phyloP scores from a whole-genome alignment of 2,329 filamentous ascomycete species.

The Fusarium globosum region DNA sequence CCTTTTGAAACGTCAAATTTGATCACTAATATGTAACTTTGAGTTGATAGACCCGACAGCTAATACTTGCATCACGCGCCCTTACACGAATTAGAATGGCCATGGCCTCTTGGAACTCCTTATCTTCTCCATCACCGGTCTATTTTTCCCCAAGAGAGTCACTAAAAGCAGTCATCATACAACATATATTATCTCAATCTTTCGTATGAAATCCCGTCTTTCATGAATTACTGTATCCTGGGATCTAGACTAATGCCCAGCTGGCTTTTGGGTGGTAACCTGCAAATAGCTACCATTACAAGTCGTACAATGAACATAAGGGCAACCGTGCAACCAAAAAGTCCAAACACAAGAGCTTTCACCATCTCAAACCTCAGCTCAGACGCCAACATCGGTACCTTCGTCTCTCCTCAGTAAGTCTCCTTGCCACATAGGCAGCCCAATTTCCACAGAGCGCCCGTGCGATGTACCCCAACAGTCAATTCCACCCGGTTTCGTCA shows the following conservation, averaged over 20 bases:
- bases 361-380: not conserved
- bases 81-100: not conserved
- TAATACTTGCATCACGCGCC: not conserved
- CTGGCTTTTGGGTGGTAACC: too few relatives aligned
- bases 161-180: fast-evolving
- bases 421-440: fast-evolving
- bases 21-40: fast-evolving
- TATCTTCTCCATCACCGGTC: fast-evolving
- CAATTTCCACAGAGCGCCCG: not conserved
- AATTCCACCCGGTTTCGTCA: fast-evolving
- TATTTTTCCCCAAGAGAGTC: fast-evolving
- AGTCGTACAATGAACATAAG: not conserved
- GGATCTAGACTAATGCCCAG: not conserved
- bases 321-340: fast-evolving
- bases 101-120: not conserved
- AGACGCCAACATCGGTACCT: too few relatives aligned
- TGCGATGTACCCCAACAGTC: not conserved
- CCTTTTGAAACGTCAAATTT: too few relatives aligned
- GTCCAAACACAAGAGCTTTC: too few relatives aligned
- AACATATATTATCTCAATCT: not conserved
- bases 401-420: fast-evolving
- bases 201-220: fast-evolving
- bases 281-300: not conserved
- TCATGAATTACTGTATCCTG: not conserved
- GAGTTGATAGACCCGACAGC: not conserved